A percentile compares a stretch with the other conserved stretches of the same genome.
Conservation (phyloP, 2,329 filamentous ascomycete species). For the Penicillium brasilianum region DNA sequence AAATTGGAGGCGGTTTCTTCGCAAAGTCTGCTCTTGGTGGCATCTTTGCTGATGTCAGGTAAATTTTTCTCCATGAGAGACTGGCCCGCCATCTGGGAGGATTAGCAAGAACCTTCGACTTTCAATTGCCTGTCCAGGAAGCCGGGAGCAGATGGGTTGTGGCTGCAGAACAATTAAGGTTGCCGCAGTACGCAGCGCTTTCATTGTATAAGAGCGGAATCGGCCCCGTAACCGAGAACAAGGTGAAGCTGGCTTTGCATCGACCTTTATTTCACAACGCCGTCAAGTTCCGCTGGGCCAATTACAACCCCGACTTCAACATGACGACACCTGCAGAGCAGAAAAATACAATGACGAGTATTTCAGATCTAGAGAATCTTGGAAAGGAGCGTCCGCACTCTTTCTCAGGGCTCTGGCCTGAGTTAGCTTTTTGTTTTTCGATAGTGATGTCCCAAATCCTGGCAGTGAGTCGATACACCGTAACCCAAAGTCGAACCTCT, state of each 20-base stretch:
- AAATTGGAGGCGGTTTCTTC: neutral
- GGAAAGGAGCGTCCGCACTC: constrained; percentile 65
- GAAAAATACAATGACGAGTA: constrained; percentile 12
- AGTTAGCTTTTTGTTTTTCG: constrained; percentile 66
- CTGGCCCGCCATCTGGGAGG: neutral
- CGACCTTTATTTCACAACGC: neutral
- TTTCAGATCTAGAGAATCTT: constrained; percentile 59
- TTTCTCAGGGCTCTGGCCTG: constrained; percentile 60
- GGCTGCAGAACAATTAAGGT: constrained; percentile 17
- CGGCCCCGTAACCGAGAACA: neutral
- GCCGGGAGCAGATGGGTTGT: constrained; percentile 15
- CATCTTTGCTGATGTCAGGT: neutral
- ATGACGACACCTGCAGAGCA: constrained; percentile 11
- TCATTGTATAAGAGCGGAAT: neutral
- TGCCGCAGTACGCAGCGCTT: neutral
- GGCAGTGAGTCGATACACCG: constrained; percentile 48
- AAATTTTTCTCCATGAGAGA: neutral
- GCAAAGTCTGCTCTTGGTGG: too few relatives aligned
- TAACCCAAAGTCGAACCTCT: neutral
- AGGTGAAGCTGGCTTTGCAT: neutral
- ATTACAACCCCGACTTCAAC: neutral
- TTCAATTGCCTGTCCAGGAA: constrained; percentile 26
- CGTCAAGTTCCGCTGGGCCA: too few relatives aligned
- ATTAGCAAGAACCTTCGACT: constrained; percentile 6
- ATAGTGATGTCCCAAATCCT: constrained; percentile 68